Base-by-base conservation (phyloP, 345 rosid genomes). In the Aquilaria yunnanensis region DNA sequence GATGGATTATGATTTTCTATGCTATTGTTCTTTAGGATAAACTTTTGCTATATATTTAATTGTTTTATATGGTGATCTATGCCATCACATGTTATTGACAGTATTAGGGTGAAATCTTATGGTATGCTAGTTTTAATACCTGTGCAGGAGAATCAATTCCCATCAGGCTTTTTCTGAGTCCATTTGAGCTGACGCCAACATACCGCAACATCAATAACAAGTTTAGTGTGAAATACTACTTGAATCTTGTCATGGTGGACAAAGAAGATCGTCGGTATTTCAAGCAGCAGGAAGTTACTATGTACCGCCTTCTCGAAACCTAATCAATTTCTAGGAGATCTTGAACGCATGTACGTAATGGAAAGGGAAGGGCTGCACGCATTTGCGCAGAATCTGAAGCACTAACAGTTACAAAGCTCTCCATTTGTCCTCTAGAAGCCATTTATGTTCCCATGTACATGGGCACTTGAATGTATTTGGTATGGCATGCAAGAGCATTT, bases 191-290 rank as follows among this genome's bases (percentile, higher is more conserved):
- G 71, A 83, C 85, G 50, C 89, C 89, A 8, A 81, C 85, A 0
- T 77, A 83, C 57, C 82, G 78, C 54, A 83, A 81, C 78, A 83
- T 83, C 55, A 83, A 65, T 49, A 65, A 83, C 77, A 83, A 81
- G 60, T 83, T 78, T 69, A 83, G 84, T n/a, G 84, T 83, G 62
- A 83, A 83, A 73, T 83, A 83, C 60, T 81, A 81, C 64, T 64
- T 83, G 71, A 83, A 83, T 61, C 85, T 81, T 31, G 89, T 83
- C 55, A 74, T 83, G 29, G 85, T 83, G 59, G 89, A 81, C 48
- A 85, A 83, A 72, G 89, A 83, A 63, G 89, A 83, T 47, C 78
- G 89, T 13, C 74, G 85, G 34, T 83, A 83, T 56, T 83, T 83
- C 72, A 83, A 83, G 81, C 89, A 83, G 69, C 89, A 83, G 66